Evolutionary conservation across 1,139 yeast genomes (phyloP).

Genomic region (Yamadazyma pseudoaaseri): DNA sequence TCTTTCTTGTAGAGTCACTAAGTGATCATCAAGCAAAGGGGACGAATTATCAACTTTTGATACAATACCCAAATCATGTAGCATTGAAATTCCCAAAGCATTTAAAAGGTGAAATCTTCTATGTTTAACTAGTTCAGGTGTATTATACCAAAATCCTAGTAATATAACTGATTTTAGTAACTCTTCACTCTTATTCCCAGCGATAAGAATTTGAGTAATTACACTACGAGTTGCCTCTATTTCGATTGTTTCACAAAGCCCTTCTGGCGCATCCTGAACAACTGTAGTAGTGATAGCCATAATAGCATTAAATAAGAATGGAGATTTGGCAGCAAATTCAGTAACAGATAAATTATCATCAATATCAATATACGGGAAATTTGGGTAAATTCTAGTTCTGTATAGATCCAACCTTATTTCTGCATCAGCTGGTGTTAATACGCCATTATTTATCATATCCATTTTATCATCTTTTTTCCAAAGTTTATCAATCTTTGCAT

Average conservation of each 20-base stretch:
- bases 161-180: slow-evolving; percentile 61
- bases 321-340: slow-evolving; percentile 49
- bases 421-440: slow-evolving; percentile 52
- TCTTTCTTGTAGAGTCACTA: slow-evolving; percentile 34
- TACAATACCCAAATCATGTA: slow-evolving; percentile 77
- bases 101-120: slow-evolving; percentile 74
- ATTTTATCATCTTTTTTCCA: slow-evolving; percentile 16
- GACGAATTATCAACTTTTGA: slow-evolving; percentile 23
- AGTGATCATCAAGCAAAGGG: slow-evolving; percentile 8
- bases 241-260: slow-evolving; percentile 46
- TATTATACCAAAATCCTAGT: slow-evolving; percentile 75
- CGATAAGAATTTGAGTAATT: slow-evolving; percentile 60
- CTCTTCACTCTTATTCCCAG: slow-evolving; percentile 73
- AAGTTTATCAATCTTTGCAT: slow-evolving; percentile 20
- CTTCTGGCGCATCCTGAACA: slow-evolving; percentile 24
- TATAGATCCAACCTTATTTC: slow-evolving; percentile 43
- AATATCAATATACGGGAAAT: slow-evolving; percentile 56
- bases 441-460: slow-evolving; percentile 50
- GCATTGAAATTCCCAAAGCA: slow-evolving; percentile 63
- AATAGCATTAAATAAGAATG: slow-evolving; percentile 61
- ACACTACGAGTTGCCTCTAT: slow-evolving; percentile 58
- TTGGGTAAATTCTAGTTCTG: slow-evolving; percentile 32
- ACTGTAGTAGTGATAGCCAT: slow-evolving; percentile 60
- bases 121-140: slow-evolving; percentile 78
- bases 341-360: slow-evolving; percentile 44